Base-by-base conservation (phyloP, 345 rosid genomes). In the Bruguiera sexangula region DNA sequence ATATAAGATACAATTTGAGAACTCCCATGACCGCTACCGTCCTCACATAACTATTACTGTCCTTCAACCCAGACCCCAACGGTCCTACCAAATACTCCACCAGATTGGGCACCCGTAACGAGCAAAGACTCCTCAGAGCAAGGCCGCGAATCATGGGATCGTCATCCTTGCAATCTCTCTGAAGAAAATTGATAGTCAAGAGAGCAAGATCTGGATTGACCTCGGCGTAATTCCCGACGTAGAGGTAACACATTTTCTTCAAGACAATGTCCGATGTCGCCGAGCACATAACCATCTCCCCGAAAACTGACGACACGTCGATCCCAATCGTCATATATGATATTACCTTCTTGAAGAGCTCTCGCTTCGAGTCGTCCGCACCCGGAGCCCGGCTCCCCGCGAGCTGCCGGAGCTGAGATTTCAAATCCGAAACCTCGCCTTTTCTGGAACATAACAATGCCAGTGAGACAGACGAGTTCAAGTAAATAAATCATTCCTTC, bases 201-300 rank as follows among this genome's bases (percentile, higher is more conserved):
- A 95, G 86, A 13, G 98, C 89, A 53, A 95, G 92, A 78, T 95
- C 98, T 55, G 98, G 98, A 72, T 95, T 95, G 9, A 82, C 99
- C 78, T 95, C 92, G 0, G 98, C 99, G 67, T 95, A 95, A 82
- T 95, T 95, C 27, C 98, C 98, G 54, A 95, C 99, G 69, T 95
- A 95, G 29, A 95, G 86, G 72, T 92, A 95, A 69, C 98, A 95
- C 98, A 95, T 95, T 74, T 95, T 95, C 92, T 95, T 95, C 82
- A 95, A 73, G 51, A 95, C 99, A 68, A 95, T 92, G 76, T 95
- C 98, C n/a, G 97, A 86, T 32, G 99, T 92, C 6, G 96, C 98
- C 0, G 96, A 95, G 79, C 99, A 95, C 99, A 95, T 95, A 52
- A 95, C 98, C 98, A 95, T 95, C 85, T 95, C 99, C 9, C 99